Evolutionary conservation across 2,329 filamentous ascomycete species (phyloP).

Genomic region (Lecanosticta acicola): DNA sequence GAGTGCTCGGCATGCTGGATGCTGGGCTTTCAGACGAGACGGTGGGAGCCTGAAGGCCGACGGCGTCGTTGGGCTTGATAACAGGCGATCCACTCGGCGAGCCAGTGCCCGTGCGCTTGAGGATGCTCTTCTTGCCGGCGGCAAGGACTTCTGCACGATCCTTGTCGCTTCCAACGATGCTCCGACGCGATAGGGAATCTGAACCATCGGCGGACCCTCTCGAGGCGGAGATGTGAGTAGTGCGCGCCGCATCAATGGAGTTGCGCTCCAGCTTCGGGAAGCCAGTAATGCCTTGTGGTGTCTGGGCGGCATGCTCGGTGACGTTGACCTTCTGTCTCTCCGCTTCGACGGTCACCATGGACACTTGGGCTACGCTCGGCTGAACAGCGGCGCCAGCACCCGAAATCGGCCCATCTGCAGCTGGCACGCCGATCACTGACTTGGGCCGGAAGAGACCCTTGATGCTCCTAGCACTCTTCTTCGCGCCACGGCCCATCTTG

Average conservation of each 20-base stretch:
- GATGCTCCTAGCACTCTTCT: slow-evolving; percentile 83
- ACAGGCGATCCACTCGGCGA: slow-evolving; percentile 66
- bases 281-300: slow-evolving; percentile 65
- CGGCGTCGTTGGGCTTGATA: slow-evolving; percentile 55
- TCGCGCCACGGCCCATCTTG: slow-evolving; percentile 99
- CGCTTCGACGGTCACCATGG: slow-evolving; percentile 92
- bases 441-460: slow-evolving; percentile 94
- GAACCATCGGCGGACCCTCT: slow-evolving; percentile 50
- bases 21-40: slow-evolving; percentile 69
- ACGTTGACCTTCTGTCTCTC: slow-evolving; percentile 80
- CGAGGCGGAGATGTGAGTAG: slow-evolving; percentile 26
- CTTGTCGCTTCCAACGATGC: slow-evolving; percentile 82
- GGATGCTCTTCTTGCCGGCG: slow-evolving; percentile 87
- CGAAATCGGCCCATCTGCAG: slow-evolving; percentile 60
- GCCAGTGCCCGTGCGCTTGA: slow-evolving; percentile 69
- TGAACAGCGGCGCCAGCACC: slow-evolving; percentile 35
- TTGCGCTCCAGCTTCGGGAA: slow-evolving; percentile 82
- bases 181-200: slow-evolving; percentile 64
- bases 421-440: slow-evolving; percentile 73
- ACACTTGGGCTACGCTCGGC: slow-evolving; percentile 75
- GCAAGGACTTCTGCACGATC: slow-evolving; percentile 89
- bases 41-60: slow-evolving; percentile 51
- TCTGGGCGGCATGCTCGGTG: slow-evolving; percentile 61
- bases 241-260: slow-evolving; percentile 60
- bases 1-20: slow-evolving; percentile 83